These are phyloP conservation scores for Juglanconis sp. DNA, from an alignment of 2,329 filamentous ascomycete genomes.

Conservation along the genomic window DNA sequence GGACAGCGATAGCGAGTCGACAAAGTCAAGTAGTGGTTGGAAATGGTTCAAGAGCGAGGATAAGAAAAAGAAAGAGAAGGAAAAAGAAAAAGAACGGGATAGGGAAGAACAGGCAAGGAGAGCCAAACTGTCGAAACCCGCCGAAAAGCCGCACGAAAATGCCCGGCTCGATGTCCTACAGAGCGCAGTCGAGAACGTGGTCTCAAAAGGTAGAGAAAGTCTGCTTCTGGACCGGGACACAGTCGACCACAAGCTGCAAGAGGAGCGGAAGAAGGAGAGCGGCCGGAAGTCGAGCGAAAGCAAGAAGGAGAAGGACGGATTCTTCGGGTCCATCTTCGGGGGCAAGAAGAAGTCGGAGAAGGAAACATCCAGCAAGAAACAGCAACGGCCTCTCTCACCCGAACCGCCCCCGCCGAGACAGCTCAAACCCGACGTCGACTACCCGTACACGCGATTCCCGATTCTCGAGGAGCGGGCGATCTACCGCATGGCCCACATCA, in stretches of 20 bases:
- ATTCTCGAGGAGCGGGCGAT: slow-evolving; percentile 95
- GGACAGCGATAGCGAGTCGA: slow-evolving; percentile 61
- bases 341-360: slow-evolving; percentile 84
- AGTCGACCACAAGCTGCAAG: slow-evolving; percentile 67
- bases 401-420: slow-evolving; percentile 66
- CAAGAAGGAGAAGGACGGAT: slow-evolving; percentile 88
- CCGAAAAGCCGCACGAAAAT: slow-evolving; percentile 67
- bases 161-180: slow-evolving; percentile 83
- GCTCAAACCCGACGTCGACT: slow-evolving; percentile 84
- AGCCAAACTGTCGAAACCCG: slow-evolving; percentile 57
- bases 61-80: slow-evolving; percentile 68
- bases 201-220: slow-evolving; percentile 72
- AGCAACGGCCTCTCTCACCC: slow-evolving; percentile 73
- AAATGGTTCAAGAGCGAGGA: slow-evolving; percentile 82
- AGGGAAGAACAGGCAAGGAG: slow-evolving; percentile 68
- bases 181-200: slow-evolving; percentile 72
- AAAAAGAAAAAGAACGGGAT: slow-evolving; percentile 58
- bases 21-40: slow-evolving; percentile 79
- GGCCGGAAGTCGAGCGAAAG: slow-evolving; percentile 68
- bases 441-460: slow-evolving; percentile 92
- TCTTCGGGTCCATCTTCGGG: slow-evolving; percentile 93
- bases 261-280: slow-evolving; percentile 79
- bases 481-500: slow-evolving; percentile 98
- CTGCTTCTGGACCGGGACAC: slow-evolving; percentile 77
- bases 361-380: slow-evolving; percentile 72